These are phyloP conservation scores for Trichoderma semiorbis DNA, from an alignment of 2,329 filamentous ascomycete species.

Conservation along the genomic window DNA sequence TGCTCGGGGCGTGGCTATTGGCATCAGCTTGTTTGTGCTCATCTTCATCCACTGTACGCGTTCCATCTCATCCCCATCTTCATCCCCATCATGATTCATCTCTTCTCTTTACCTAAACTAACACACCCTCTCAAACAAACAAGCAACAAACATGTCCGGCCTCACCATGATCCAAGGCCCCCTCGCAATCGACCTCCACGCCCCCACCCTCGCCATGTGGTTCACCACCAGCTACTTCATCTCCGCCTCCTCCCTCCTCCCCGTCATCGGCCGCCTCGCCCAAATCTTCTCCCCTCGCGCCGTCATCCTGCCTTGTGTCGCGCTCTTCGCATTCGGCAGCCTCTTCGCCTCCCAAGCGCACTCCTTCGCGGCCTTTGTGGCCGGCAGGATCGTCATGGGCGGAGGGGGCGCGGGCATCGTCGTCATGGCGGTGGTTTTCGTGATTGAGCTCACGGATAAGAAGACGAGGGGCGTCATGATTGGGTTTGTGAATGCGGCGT, in stretches of 20 bases:
- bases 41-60: slow-evolving; percentile 24
- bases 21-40: slow-evolving; percentile 25
- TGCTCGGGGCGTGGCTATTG: neutral
- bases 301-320: slow-evolving; percentile 62
- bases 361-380: slow-evolving; percentile 60
- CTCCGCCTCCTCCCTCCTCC: slow-evolving; percentile 59
- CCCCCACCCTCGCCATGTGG: slow-evolving; percentile 72
- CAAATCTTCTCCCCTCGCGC: slow-evolving; percentile 64
- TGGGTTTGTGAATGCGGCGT: slow-evolving; percentile 69
- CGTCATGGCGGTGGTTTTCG: slow-evolving; percentile 69
- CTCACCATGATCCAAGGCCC: slow-evolving; percentile 76
- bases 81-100: neutral
- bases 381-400: slow-evolving; percentile 66
- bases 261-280: slow-evolving; percentile 67
- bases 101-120: neutral
- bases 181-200: slow-evolving; percentile 71
- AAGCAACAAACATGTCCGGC: slow-evolving; percentile 71
- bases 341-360: slow-evolving; percentile 53
- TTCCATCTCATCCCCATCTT: neutral
- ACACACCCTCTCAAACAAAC: slow-evolving; percentile 22
- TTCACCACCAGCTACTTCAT: slow-evolving; percentile 75
- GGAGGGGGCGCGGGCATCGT: slow-evolving; percentile 69
- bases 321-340: slow-evolving; percentile 56
- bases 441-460: slow-evolving; percentile 68
- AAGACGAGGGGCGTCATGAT: slow-evolving; percentile 69